phyloP scores from a whole-genome alignment of 1,284 basidiomycete genomes.

The Cutaneotrichosporon dermatis region DNA sequence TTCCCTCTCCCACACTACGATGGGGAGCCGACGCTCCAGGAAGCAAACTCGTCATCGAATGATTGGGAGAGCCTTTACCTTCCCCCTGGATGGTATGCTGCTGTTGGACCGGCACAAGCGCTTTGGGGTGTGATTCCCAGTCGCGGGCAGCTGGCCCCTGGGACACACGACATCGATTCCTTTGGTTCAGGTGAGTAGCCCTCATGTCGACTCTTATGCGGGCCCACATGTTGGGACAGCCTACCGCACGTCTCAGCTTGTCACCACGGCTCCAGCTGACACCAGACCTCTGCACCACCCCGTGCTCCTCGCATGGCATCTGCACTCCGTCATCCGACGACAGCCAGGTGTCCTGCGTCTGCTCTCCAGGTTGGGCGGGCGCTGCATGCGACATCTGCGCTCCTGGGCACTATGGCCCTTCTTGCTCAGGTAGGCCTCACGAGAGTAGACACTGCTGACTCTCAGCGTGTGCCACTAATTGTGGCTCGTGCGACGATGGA shows the following conservation, averaged over 20 bases:
- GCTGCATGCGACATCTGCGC: conserved; percentile 36
- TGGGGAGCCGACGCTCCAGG: not conserved
- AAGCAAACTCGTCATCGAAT: not conserved
- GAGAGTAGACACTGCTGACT: not conserved
- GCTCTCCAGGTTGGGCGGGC: conserved; percentile 34
- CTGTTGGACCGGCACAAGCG: conserved; percentile 25
- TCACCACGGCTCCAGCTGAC: not conserved
- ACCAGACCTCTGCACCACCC: conserved; percentile 29
- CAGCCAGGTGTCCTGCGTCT: conserved; percentile 23
- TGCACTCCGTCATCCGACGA: conserved; percentile 15
- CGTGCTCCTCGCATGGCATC: conserved; percentile 31
- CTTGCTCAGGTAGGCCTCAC: conserved; percentile 32
- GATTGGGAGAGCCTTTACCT: conserved; percentile 26
- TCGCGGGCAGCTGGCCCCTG: conserved; percentile 16
- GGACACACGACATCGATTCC: not conserved
- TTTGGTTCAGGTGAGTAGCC: conserved; percentile 3
- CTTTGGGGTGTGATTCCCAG: conserved; percentile 36
- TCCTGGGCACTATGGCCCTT: conserved; percentile 38
- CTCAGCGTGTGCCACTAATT: conserved; percentile 36
- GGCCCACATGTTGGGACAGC: no score
- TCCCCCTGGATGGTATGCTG: conserved; percentile 33
- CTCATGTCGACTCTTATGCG: no score
- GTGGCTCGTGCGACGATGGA: conserved; percentile 48
- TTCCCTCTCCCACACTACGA: conserved; percentile 19
- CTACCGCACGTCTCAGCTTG: not conserved